Base-by-base conservation (phyloP, 2,329 filamentous ascomycete species). In the Tympanopsis confertula region DNA sequence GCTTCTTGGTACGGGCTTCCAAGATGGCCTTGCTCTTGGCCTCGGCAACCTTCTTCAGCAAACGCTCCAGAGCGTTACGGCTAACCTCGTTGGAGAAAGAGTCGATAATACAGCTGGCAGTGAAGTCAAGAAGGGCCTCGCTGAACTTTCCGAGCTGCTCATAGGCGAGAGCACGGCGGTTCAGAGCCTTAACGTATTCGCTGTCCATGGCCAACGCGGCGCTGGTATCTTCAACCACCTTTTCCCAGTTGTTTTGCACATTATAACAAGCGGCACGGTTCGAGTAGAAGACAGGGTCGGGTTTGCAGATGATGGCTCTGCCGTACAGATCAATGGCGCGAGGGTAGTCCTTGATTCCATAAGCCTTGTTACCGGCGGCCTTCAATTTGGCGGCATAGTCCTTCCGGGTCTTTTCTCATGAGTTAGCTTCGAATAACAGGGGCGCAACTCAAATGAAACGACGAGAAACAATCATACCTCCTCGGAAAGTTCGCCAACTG, bases 191-290 rank as follows among this genome's bases (percentile, higher is more conserved):
- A 61, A 98, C 80, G 59, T 98, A 98, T 65, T 94, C 85, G 49
- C 82, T 82, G 58, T 98, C 86, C 62, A 98, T 83, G 57, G 75
- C 82, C 63, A 98, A 81, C 45, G 91, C 91, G 38, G 91, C 89
- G 20, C 86, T 95, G 40, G 91, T 96, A 57, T 98, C 91, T 53
- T 94, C 89, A 44, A 98, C 83, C 41, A 96, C 91, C 68, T 91
- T 89, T 36, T 93, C 82, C 87, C 89, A 98, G 51, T 94, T 74
- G 46, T 78, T 79, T 55, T 91, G 78, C 47, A 91, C 87, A 58
- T 94, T 96, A 68, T 87, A 93, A 72, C 91, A 98, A 39, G 91
- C 91, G 41, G 91, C 91, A 50, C 91, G 83, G 72, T 98, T 98
- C 45, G 91, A 96, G 73, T 93, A 98, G 71, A 91, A 98, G 58